Base-by-base conservation (phyloP, 2,329 filamentous ascomycete species). In the Nectriaceae sp. region DNA sequence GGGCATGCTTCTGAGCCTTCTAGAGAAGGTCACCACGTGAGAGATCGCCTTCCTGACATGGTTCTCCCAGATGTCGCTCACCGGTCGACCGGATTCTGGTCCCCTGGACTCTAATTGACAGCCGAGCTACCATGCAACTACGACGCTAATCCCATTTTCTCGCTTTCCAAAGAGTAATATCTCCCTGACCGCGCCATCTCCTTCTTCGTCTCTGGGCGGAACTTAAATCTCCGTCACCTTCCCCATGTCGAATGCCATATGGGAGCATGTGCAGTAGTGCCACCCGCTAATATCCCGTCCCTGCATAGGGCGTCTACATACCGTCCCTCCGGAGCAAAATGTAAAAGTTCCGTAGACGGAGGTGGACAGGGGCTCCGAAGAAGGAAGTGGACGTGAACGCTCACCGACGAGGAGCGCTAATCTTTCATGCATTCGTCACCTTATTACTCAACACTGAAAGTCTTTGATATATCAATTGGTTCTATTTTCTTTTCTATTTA, bases 21-120 rank as follows among this genome's bases (percentile, higher is more conserved):
- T 57, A 47, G 59, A 49, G 49, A 46, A 52, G 49, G 46, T 53
- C 37, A 50, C 26, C 48, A 47, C 46, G 44, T 50, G 42, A 53
- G 46, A 48, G 50, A 62, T 57, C 56, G 55, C 50, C 46, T 37
- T 46, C 46, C 29, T 44, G 38, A 46, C 29, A 36, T 16, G 33
- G 31, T 24, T 44, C 51, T 57, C 45, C 50, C 57, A 59, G 54
- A 54, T 56, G 43, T 51, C 46, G 13, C 33, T 36, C 33, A n/a
- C n/a, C 47, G 52, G 52, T 50, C 50, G 48, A 47, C 54, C 26
- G 21, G 46, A 38, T 31, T 29, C 35, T 49, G 46, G 47, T 40
- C 38, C 42, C 42, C 47, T 42, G 29, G 24, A 39, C 29, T 24
- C 37, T 47, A 21, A 16, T 40, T 6, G 24, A 29, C 13, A 6